Conservation (phyloP, 768 basidiomycete genomes). For the Pholiota molesta region DNA sequence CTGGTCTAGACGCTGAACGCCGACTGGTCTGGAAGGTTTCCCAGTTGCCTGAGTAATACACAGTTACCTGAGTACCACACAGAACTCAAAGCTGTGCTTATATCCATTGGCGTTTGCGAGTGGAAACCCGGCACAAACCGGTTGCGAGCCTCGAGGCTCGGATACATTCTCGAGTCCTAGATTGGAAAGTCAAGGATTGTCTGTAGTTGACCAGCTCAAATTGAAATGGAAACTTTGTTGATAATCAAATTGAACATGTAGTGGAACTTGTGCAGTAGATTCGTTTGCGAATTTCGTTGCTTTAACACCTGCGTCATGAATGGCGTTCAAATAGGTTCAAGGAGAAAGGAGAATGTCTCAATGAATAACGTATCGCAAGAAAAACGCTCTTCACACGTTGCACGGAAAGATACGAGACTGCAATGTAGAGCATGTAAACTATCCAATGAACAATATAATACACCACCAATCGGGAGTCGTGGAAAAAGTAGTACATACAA, state of each 20-base stretch:
- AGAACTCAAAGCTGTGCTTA: background rate
- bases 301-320: background rate
- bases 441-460: background rate
- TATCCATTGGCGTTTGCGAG: background rate
- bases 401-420: too few relatives aligned
- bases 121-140: background rate
- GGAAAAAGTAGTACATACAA: slow-evolving; percentile 3
- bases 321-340: background rate
- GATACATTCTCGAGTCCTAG: too few relatives aligned
- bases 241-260: background rate
- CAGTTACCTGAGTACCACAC: too few relatives aligned
- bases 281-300: too few relatives aligned
- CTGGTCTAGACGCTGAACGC: too few relatives aligned
- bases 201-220: background rate
- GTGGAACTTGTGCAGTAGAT: too few relatives aligned
- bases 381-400: too few relatives aligned
- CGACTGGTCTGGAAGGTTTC: too few relatives aligned
- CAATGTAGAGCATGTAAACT: too few relatives aligned
- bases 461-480: background rate
- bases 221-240: background rate
- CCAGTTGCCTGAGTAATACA: too few relatives aligned
- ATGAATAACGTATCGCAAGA: background rate
- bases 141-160: background rate
- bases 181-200: too few relatives aligned
- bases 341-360: background rate